Conservation (phyloP, 148 eudicot species). For the Arctostaphylos glauca region DNA sequence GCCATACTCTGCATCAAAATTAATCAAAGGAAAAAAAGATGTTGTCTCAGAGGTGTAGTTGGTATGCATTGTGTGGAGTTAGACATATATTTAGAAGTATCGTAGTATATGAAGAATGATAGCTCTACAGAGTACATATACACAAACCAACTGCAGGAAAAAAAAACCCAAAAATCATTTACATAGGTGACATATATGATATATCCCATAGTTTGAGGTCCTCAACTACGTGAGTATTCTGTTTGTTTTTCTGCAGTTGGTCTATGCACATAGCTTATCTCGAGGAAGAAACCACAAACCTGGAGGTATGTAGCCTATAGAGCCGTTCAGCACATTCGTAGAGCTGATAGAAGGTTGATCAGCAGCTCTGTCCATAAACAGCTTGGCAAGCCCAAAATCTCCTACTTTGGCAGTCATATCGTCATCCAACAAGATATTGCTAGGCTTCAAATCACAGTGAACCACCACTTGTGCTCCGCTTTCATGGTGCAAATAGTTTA, state of each 20-base stretch:
- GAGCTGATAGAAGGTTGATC: constrained; percentile 40
- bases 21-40: not conserved
- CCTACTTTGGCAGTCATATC: constrained; percentile 63
- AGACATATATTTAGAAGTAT: not conserved
- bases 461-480: constrained; percentile 43
- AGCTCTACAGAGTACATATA: not conserved
- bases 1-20: constrained; percentile 45
- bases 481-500: constrained; percentile 57
- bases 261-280: not conserved
- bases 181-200: no score
- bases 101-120: not conserved
- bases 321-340: constrained; percentile 47
- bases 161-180: no score
- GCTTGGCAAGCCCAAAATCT: constrained; percentile 65
- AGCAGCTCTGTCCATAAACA: constrained; percentile 25
- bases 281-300: constrained; percentile 30
- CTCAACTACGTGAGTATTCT: no score
- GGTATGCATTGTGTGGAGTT: not conserved
- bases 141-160: no score
- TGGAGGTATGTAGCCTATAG: constrained; percentile 75
- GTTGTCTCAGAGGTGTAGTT: not conserved
- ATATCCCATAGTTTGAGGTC: no score
- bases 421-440: constrained; percentile 53
- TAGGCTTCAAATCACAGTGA: constrained; percentile 75
- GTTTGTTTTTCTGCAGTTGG: not conserved